Base-by-base conservation (phyloP, 2,329 filamentous ascomycete species). In the Myrmaecium sp. region DNA sequence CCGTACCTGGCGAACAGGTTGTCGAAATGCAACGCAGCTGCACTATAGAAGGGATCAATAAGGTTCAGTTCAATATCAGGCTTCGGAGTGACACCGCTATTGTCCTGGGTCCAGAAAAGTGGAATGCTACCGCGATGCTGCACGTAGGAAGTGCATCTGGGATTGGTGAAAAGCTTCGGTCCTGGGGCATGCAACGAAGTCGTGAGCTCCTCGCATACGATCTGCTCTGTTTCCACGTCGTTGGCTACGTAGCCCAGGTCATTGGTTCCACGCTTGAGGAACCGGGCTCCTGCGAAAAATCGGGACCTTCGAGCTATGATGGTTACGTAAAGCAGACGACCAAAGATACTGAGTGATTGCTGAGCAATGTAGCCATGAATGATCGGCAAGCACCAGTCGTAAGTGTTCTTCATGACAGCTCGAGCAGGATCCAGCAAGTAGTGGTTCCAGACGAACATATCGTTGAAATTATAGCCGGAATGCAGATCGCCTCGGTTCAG, bases 371-470 rank as follows among this genome's bases (percentile, higher is more conserved):
- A 95, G 3, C 89, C 89, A 49, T 98, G 86, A 23, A 94, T 86
- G 31, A 95, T 78, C 1, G 89, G 84, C 14, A 91, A 66, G 48
- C 86, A 98, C 89, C 89, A 98, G 44, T 95, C 83, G 45, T 81
- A 93, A 0, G 81, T 74, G 40, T 84, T 78, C 35, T 76, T 75
- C 20, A 98, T 57, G 5, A 65, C 66, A 11, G 60, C 54, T 8
- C 67, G 60, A 1, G 77, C 82, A 1, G 89, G 84, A 32, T 75
- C 64, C 11, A 98, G 64, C 4, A 98, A 63, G 49, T 94, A 79
- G 38, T 80, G 71, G 41, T 98, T 98, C 89, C 89, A 98, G 3
- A 95, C 78, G 46, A 98, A 98, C 89, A 98, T 98, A 20, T 77
- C 70, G 42, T 94, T 92, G 46, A 77, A 77, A 38, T 83, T 70